A percentile compares a stretch with the other conserved stretches of the same genome.
Conservation (phyloP, 306 rosid genomes). For the Quillaja saponaria region DNA sequence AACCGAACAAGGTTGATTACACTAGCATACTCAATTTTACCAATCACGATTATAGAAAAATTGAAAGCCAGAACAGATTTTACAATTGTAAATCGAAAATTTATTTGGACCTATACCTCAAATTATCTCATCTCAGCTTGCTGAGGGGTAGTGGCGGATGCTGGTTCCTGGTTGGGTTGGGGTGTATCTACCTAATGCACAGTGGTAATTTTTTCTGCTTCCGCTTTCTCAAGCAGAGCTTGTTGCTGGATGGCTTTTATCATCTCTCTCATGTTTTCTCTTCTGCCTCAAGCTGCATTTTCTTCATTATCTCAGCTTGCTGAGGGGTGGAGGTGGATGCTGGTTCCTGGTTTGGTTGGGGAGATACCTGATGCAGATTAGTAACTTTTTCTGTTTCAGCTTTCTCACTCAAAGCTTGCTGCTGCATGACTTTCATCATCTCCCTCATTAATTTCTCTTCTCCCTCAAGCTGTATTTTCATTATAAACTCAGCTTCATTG, state of each 20-base stretch:
- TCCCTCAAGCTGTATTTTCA: slow-evolving; percentile 72
- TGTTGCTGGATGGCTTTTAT: slow-evolving; percentile 67
- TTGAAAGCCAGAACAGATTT: slow-evolving; percentile 8
- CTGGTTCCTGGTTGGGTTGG: slow-evolving; percentile 22
- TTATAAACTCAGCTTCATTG: slow-evolving; percentile 69
- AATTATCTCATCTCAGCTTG: slow-evolving; percentile 50
- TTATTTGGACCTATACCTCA: neutral
- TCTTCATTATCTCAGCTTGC: slow-evolving; percentile 75
- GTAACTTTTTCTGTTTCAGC: slow-evolving; percentile 42
- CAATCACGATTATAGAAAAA: neutral
- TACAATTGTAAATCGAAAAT: no score
- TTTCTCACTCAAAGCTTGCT: slow-evolving; percentile 60
- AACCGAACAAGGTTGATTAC: no score
- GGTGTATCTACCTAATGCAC: slow-evolving; percentile 28
- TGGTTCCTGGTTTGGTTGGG: slow-evolving; percentile 24
- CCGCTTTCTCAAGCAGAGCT: slow-evolving; percentile 52
- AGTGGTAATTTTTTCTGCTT: slow-evolving; percentile 38
- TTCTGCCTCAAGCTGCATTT: slow-evolving; percentile 70
- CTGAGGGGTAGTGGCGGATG: neutral
- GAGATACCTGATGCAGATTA: slow-evolving; percentile 23
- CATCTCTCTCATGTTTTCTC: slow-evolving; percentile 66
- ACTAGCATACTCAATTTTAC: no score
- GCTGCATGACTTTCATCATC: slow-evolving; percentile 69
- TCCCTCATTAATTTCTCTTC: slow-evolving; percentile 62
- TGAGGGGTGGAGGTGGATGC: neutral